phyloP scores from a whole-genome alignment of 768 basidiomycete genomes.

The Lanmaoa pseudosensibilis region DNA sequence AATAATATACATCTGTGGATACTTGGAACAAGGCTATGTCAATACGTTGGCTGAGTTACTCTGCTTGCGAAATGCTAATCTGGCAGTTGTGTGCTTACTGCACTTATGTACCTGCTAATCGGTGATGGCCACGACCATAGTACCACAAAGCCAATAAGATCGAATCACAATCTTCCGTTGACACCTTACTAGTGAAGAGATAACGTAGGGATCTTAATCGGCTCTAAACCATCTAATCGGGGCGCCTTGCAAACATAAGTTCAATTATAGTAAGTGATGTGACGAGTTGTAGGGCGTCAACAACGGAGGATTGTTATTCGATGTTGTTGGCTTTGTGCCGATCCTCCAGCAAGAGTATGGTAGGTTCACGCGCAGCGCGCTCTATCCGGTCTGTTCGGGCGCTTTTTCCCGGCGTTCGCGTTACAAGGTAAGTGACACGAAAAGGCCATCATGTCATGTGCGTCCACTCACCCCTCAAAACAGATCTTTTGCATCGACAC shows the following conservation, averaged over 20 bases:
- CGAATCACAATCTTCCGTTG: no score
- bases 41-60: neutral
- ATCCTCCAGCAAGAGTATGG: neutral
- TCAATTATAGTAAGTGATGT: no score
- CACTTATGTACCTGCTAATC: neutral
- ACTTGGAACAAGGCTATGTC: neutral
- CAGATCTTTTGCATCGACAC: conserved; percentile 15
- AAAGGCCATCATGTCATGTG: neutral
- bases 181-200: no score
- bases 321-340: neutral
- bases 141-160: no score
- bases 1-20: no score
- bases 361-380: neutral
- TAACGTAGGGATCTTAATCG: no score
- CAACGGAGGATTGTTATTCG: neutral
- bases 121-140: no score
- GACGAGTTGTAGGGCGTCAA: neutral
- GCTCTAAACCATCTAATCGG: no score
- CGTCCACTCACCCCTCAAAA: neutral
- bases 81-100: no score
- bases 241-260: no score
- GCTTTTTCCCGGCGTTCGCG: neutral
- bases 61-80: neutral
- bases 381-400: neutral
- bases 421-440: conserved; percentile 4